Conservation (phyloP, 1,139 yeast species). For the Taphrina populina region DNA sequence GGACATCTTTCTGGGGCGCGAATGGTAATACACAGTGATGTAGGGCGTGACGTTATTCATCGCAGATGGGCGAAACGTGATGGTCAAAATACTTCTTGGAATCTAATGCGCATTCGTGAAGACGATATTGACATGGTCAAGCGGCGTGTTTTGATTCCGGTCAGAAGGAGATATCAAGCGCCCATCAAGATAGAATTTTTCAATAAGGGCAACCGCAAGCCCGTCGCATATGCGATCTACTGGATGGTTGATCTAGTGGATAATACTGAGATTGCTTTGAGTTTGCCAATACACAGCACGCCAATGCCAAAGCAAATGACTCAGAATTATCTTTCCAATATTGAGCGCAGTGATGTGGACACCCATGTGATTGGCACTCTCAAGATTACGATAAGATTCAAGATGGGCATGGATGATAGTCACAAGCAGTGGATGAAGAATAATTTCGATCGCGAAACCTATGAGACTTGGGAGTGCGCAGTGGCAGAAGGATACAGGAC, state of each 20-base stretch:
- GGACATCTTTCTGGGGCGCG: constrained; percentile 21
- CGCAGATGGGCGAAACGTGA: constrained; percentile 10
- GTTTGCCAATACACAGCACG: constrained; percentile 27
- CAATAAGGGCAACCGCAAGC: constrained; percentile 17
- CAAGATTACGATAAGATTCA: constrained; percentile 17
- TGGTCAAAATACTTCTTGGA: constrained; percentile 17
- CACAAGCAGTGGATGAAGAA: constrained; percentile 22
- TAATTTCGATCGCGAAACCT: constrained; percentile 28
- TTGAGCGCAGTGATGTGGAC: constrained; percentile 2
- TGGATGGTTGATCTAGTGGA: constrained; percentile 34
- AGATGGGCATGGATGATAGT: constrained; percentile 32
- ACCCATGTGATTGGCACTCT: constrained; percentile 19
- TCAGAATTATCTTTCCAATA: constrained; percentile 28
- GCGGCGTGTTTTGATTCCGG: constrained; percentile 24
- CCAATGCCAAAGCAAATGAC: constrained; percentile 32
- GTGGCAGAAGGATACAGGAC: constrained; percentile 30
- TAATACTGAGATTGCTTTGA: constrained; percentile 24
- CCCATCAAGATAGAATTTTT: constrained; percentile 29
- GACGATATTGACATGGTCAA: constrained; percentile 4
- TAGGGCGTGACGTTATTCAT: constrained; percentile 10
- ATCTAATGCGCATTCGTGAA: constrained; percentile 14
- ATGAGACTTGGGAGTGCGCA: constrained; percentile 28
- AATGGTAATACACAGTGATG: constrained; percentile 15
- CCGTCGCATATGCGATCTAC: constrained; percentile 30
- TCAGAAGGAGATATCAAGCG: constrained; percentile 29